These are phyloP conservation scores for Camellia granthamiana DNA, from an alignment of 148 eudicot genomes.

Conservation along the genomic window DNA sequence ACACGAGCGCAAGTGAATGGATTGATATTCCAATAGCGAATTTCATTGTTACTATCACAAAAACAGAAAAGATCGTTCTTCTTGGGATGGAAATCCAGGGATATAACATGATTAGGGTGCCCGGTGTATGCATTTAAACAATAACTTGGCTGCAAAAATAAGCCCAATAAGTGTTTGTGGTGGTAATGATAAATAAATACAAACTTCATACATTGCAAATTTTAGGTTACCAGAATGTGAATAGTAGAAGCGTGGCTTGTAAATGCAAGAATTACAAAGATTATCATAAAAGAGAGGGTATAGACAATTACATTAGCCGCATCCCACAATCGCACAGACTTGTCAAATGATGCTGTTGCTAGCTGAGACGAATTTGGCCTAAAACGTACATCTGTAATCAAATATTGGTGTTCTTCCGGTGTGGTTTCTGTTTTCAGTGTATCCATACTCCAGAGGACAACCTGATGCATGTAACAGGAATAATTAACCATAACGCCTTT, in stretches of 20 bases:
- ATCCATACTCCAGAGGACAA: slow-evolving; percentile 92
- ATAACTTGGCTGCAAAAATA: slow-evolving; percentile 74
- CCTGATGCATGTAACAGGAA: slow-evolving; percentile 40
- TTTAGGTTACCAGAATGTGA: background rate
- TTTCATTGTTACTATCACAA: slow-evolving; percentile 80
- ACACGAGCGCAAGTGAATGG: slow-evolving; percentile 66
- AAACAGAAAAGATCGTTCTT: slow-evolving; percentile 86
- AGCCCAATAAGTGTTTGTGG: background rate
- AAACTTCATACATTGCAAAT: background rate
- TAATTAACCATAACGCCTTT: slow-evolving; percentile 1
- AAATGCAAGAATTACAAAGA: slow-evolving; percentile 15
- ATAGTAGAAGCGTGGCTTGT: background rate
- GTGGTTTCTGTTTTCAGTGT: slow-evolving; percentile 70
- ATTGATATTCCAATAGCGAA: slow-evolving; percentile 72
- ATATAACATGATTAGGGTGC: slow-evolving; percentile 72
- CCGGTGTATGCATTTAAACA: slow-evolving; percentile 71
- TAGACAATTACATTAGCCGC: slow-evolving; percentile 64
- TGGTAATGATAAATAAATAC: background rate
- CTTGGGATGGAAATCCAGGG: slow-evolving; percentile 96
- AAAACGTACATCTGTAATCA: slow-evolving; percentile 83
- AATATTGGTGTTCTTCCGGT: slow-evolving; percentile 62
- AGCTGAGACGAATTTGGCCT: slow-evolving; percentile 83
- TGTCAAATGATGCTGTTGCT: slow-evolving; percentile 85
- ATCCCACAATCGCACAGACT: slow-evolving; percentile 91
- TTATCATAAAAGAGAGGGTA: background rate